A percentile compares a stretch with the other conserved stretches of the same genome.
These are phyloP conservation scores for Aspergillus caelatus DNA, from an alignment of 2,329 filamentous ascomycete genomes.

Conservation along the genomic window DNA sequence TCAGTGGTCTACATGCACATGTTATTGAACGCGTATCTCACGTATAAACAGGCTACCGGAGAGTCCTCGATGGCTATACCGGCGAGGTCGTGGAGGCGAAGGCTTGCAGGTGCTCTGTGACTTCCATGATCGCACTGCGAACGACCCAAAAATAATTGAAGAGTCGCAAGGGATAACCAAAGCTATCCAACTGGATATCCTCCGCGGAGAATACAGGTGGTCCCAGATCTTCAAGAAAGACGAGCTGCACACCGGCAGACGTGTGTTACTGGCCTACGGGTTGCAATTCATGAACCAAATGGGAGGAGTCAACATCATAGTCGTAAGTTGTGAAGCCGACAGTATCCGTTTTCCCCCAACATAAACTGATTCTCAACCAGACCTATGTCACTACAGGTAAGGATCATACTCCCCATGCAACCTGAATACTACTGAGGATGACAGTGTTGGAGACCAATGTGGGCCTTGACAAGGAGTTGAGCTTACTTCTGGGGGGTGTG, in stretches of 20 bases:
- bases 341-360: neutral
- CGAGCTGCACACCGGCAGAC: slow-evolving; percentile 45
- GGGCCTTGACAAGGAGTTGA: slow-evolving; percentile 46
- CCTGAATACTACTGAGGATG: slow-evolving; percentile 3
- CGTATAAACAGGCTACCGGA: slow-evolving; percentile 33
- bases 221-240: slow-evolving; percentile 48
- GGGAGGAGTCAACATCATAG: slow-evolving; percentile 52
- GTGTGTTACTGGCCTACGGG: slow-evolving; percentile 53
- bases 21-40: neutral
- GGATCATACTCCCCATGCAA: neutral
- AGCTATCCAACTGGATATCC: slow-evolving; percentile 47
- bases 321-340: slow-evolving; percentile 35
- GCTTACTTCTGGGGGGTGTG: slow-evolving; percentile 52
- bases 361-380: slow-evolving; percentile 14
- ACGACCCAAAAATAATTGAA: slow-evolving; percentile 27
- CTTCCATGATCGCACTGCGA: slow-evolving; percentile 27
- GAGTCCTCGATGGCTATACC: slow-evolving; percentile 51
- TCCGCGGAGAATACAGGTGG: slow-evolving; percentile 40
- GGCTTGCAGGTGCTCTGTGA: slow-evolving; percentile 31
- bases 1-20: neutral
- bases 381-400: slow-evolving; percentile 32
- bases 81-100: slow-evolving; percentile 38
- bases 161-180: slow-evolving; percentile 46
- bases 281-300: slow-evolving; percentile 56
- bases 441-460: slow-evolving; percentile 51